Percentiles rank a stretch among this genome's conserved stretches.
Conservation (phyloP, 257 asterid species). For the Pogostemon cablin region DNA sequence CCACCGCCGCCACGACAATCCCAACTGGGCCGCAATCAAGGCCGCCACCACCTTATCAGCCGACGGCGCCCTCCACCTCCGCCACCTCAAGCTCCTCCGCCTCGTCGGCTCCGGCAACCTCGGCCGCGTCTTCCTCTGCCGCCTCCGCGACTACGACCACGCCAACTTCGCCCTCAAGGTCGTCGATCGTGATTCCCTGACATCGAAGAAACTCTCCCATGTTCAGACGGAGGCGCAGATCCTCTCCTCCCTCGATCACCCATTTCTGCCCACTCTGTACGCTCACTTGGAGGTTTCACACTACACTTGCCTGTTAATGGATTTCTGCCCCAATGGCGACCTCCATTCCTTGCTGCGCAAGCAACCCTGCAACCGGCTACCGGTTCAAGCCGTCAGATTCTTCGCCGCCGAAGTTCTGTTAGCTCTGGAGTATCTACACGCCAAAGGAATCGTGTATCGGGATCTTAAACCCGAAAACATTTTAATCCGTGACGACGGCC, state of each 20-base stretch:
- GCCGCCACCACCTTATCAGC: conserved; percentile 71
- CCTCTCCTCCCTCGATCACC: conserved; percentile 73
- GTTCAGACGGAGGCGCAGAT: conserved; percentile 79
- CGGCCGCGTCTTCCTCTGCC: conserved; percentile 93
- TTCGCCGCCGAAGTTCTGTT: conserved; percentile 73
- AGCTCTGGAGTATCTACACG: conserved; percentile 75
- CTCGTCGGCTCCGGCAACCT: conserved; percentile 89
- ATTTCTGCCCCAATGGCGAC: conserved; percentile 85
- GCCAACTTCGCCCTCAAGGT: conserved; percentile 87
- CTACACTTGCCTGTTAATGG: conserved; percentile 77
- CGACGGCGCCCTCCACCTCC: conserved; percentile 76
- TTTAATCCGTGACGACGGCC: conserved; percentile 78
- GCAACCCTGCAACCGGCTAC: conserved; percentile 57
- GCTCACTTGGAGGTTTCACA: conserved; percentile 84
- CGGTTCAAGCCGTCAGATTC: conserved; percentile 63
- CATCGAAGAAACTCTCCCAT: conserved; percentile 65
- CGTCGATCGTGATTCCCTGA: conserved; percentile 68
- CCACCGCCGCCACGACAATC: conserved; percentile 67
- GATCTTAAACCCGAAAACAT: conserved; percentile 87
- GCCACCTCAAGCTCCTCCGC: conserved; percentile 81
- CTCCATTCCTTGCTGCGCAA: conserved; percentile 74
- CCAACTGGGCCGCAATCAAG: conserved; percentile 75
- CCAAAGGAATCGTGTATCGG: conserved; percentile 80
- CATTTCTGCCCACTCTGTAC: conserved; percentile 81
- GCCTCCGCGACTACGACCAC: conserved; percentile 77